A percentile compares a stretch with the other conserved stretches of the same genome.
phyloP scores from a whole-genome alignment of 2,329 filamentous ascomycete species.

The Exophiala sideris region DNA sequence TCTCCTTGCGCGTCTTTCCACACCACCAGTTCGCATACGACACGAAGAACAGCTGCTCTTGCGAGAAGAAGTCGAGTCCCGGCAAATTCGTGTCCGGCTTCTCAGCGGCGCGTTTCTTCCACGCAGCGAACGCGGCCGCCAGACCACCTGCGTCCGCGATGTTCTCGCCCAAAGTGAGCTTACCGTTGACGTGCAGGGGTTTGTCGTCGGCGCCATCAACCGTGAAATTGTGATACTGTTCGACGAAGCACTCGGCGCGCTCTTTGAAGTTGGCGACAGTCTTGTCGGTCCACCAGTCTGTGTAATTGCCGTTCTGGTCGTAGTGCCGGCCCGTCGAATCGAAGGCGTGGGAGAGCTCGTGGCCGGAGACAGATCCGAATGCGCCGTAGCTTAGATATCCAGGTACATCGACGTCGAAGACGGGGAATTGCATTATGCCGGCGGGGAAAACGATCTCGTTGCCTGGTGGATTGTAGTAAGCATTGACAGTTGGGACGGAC shows the following conservation, averaged over 20 bases:
- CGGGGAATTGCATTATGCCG: conserved; percentile 66
- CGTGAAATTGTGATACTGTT: conserved; percentile 64
- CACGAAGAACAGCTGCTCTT: conserved; percentile 69
- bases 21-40: conserved; percentile 66
- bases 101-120: conserved; percentile 57
- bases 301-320: conserved; percentile 62
- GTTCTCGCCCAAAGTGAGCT: conserved; percentile 65
- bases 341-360: conserved; percentile 69
- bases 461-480: conserved; percentile 60
- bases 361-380: conserved; percentile 64
- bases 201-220: conserved; percentile 56
- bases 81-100: conserved; percentile 56
- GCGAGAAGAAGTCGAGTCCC: conserved; percentile 59
- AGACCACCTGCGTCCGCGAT: conserved; percentile 69
- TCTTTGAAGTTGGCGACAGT: conserved; percentile 59
- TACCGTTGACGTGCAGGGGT: conserved; percentile 59
- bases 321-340: conserved; percentile 64
- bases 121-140: conserved; percentile 61
- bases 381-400: conserved; percentile 66
- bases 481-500: conserved; percentile 61
- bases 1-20: conserved; percentile 58
- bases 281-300: conserved; percentile 63
- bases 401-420: conserved; percentile 62
- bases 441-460: conserved; percentile 69
- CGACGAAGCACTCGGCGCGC: conserved; percentile 62